Base-by-base conservation (phyloP, 768 basidiomycete genomes). In the Phylloporus scabripes region DNA sequence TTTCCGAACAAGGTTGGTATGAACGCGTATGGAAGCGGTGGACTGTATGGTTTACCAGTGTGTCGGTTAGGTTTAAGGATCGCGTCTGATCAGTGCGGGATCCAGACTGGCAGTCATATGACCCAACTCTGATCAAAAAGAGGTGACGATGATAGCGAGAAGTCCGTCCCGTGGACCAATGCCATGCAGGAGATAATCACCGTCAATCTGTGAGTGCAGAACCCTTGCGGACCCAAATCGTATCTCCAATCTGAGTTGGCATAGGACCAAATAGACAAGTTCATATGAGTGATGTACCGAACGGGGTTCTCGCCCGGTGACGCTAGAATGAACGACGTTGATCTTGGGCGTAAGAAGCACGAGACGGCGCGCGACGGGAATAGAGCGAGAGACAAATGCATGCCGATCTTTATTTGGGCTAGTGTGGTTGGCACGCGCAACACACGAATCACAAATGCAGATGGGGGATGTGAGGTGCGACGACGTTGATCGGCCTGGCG, bases 41-140 rank as follows among this genome's bases (percentile, higher is more conserved):
- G 21, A 28, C 17, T 3, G 24, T 45, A 4, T 28, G 42, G 37
- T 31, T 23, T 38, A 50, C 60, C 60, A 56, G 7, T 37, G 37
- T 24, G 29, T 56, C 51, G 60, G 60, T 57, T 23, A 41, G 14
- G 51, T 55, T 29, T 31, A 17, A 33, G 29, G 20, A 32, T 32
- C 42, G 17, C 18, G 28, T 42, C n/a, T 15, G 28, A 29, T 29
- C 28, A 29, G 28, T 23, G 32, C 12, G 10, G 20, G 38, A 21
- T 10, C 38, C 6, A 5, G 40, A 28, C 21, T 8, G 24, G 26
- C 41, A 29, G 9, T 32, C 12, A 10, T 17, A 29, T 9, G 9
- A 12, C 28, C 28, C 26, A 37, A 42, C 41, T 18, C n/a, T 43
- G 29, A 31, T 31, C 29, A 20, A 32, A 43, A 31, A 20, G 7